Base-by-base conservation (phyloP, 2,329 filamentous ascomycete species). In the Seiridium unicorne region DNA sequence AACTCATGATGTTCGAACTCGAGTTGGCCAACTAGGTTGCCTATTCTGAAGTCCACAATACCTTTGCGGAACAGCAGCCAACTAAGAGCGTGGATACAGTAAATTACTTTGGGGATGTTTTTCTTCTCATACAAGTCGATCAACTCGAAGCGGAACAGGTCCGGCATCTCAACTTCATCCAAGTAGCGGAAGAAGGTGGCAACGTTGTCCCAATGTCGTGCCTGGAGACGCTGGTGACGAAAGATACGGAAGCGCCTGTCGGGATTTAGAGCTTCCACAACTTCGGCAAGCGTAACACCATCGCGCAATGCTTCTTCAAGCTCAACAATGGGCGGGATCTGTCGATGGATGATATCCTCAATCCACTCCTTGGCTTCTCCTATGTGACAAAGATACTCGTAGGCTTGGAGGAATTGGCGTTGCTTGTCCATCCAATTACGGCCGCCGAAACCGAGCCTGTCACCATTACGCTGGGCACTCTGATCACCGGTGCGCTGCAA, bases 281-380 rank as follows among this genome's bases (percentile, higher is more conserved):
- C 86, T 74, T 99, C 94, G 8, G 96, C 96, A 34, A 99, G 81
- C 0, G 93, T 98, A 5, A 99, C 92, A 54, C 95, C 96, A 72
- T 99, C 89, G 65, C 95, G 86, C 47, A 99, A 79, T 11, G 92
- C 92, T 75, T 99, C 93, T 72, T 99, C 95, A 1, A 99, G 79
- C 72, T 97, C 89, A 31, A 99, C 90, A 67, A 98, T 97, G 0
- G 94, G 91, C 3, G 95, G 93, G 44, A 99, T 92, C 56, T 73
- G 70, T 36, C 66, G 63, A 46, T 70, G 70, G 8, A 73, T 74
- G 31, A 74, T 69, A 60, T 72, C 71, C 63, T 99, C 95, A 65
- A 99, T 97, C 95, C 95, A 99, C 76, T 98, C 94, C 73, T 98
- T 98, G 31, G 95, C 95, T 79, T 99, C 95, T 73, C 95, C 95